Percentiles rank a stretch among this genome's conserved stretches.
Evolutionary conservation across 495 filamentous ascomycete species (phyloP).

Genomic region (Peziza echinospora): DNA sequence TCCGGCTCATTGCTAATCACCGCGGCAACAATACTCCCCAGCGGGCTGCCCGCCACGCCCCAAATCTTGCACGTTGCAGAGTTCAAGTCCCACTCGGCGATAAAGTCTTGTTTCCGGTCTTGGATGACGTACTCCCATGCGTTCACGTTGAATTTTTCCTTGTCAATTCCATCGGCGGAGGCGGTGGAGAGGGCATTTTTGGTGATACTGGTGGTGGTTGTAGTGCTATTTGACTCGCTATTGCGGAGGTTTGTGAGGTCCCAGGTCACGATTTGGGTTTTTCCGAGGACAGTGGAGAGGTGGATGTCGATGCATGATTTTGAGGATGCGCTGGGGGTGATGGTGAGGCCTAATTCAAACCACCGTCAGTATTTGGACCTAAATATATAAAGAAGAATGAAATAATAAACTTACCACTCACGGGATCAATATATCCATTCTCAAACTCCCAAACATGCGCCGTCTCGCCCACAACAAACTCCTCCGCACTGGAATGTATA

Average conservation of each 20-base stretch:
- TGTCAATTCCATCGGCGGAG: slow-evolving; percentile 7
- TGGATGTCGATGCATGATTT: slow-evolving; percentile 1
- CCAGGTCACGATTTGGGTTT: slow-evolving; percentile 3
- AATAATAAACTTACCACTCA: slow-evolving; percentile 19
- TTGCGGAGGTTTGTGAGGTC: not conserved
- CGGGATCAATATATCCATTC: slow-evolving; percentile 16
- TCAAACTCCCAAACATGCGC: slow-evolving; percentile 13
- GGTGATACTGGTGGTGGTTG: not conserved
- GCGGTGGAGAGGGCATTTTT: not conserved
- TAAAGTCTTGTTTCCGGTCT: slow-evolving; percentile 18
- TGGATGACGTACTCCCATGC: slow-evolving; percentile 13
- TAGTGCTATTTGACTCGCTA: not conserved
- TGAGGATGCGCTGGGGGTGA: not conserved
- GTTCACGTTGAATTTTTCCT: slow-evolving; percentile 13
- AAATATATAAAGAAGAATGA: too few species aligned
- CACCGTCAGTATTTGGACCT: too few species aligned
- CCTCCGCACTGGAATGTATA: slow-evolving; percentile 8
- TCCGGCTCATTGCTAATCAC: slow-evolving; percentile 18
- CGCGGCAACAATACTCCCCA: slow-evolving; percentile 17
- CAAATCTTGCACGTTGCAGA: slow-evolving; percentile 14
- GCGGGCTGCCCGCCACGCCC: slow-evolving; percentile 16
- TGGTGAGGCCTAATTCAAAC: too few species aligned
- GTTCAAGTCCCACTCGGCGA: slow-evolving; percentile 17
- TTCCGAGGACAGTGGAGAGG: slow-evolving; percentile 1
- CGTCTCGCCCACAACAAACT: slow-evolving; percentile 4